Base-by-base conservation (phyloP, 371 early-diverging fungal species). In the Circinella minor region DNA sequence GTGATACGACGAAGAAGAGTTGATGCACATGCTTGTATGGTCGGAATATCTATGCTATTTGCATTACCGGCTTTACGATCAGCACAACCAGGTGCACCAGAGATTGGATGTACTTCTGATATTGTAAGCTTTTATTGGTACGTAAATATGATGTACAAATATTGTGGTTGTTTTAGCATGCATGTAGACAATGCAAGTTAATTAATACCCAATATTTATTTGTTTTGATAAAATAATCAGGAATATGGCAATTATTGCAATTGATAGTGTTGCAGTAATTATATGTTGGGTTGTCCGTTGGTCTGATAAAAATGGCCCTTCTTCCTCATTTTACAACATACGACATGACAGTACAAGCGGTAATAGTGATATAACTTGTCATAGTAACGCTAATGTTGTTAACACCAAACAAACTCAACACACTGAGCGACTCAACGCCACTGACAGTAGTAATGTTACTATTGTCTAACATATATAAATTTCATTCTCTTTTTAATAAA, bases 61-160 rank as follows among this genome's bases (percentile, higher is more conserved):
- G 79, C 81, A 34, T 62, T 81, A 17, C 81, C 81, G 14, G 77
- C 81, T 0, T 68, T 81, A 9, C 62, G 81, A 36, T 74, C 75
- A 11, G 74, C 81, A 15, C 81, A 81, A 57, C 81, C 81, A 13
- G 81, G 81, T 20, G 75, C 79, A 27, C 81, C 81, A 34, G 71
- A 67, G 18, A 74, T 79, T n/a, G 81, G 81, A 27, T 79, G 79
- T 59, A 77, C 75, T 13, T 72, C 79, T 18, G 81, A 81, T 55
- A 73, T 77, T 20, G 60, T 81, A 14, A 77, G 80, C 10, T 80
- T 74, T 67, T 80, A 80, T n/a, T 80, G 80, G 80, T 80, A n/a
- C n/a, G n/a, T n/a, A 80, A 46, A 48, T 27, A 27, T 27, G 27
- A 27, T 27, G 27, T 27, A 27, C 2, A 27, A 27, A 27, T 1